These are phyloP conservation scores for Kodamaea lidongshanica DNA, from an alignment of 805 yeast genomes.

Conservation along the genomic window DNA sequence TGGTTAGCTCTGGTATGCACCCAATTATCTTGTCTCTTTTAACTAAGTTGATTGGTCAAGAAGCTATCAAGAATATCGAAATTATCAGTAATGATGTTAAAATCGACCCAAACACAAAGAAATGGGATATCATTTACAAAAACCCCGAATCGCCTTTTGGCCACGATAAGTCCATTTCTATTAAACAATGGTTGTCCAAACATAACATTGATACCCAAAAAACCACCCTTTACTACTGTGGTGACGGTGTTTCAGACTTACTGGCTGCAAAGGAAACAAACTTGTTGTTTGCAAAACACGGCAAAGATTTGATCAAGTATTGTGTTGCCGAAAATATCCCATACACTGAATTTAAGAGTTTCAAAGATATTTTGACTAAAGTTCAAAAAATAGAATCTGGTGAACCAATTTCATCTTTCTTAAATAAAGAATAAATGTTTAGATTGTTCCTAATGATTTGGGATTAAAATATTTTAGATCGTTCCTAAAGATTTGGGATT, in stretches of 20 bases:
- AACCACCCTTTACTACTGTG: constrained; percentile 71
- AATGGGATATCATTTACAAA: constrained; percentile 81
- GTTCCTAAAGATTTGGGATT: no score
- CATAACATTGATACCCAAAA: constrained; percentile 20
- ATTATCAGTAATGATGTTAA: constrained; percentile 68
- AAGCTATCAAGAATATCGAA: constrained; percentile 40
- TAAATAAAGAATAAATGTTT: constrained; percentile 7
- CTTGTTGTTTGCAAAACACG: constrained; percentile 86
- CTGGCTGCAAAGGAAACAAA: constrained; percentile 95
- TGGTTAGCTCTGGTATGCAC: constrained; percentile 89
- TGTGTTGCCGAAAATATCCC: constrained; percentile 79
- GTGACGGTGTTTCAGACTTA: constrained; percentile 95
- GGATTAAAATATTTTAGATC: no score
- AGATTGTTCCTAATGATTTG: no score
- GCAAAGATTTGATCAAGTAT: constrained; percentile 80
- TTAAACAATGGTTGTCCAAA: constrained; percentile 41
- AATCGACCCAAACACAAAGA: constrained; percentile 42
- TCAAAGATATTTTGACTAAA: constrained; percentile 63
- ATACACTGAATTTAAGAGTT: constrained; percentile 73
- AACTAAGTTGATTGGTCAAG: constrained; percentile 66
- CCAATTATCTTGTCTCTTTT: constrained; percentile 82
- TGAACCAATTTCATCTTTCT: constrained; percentile 8
- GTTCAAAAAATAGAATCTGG: constrained; percentile 43
- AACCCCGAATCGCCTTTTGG: constrained; percentile 83
- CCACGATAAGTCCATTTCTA: constrained; percentile 87